phyloP scores from a whole-genome alignment of 495 filamentous ascomycete species.

The Annulohypoxylon stygium region DNA sequence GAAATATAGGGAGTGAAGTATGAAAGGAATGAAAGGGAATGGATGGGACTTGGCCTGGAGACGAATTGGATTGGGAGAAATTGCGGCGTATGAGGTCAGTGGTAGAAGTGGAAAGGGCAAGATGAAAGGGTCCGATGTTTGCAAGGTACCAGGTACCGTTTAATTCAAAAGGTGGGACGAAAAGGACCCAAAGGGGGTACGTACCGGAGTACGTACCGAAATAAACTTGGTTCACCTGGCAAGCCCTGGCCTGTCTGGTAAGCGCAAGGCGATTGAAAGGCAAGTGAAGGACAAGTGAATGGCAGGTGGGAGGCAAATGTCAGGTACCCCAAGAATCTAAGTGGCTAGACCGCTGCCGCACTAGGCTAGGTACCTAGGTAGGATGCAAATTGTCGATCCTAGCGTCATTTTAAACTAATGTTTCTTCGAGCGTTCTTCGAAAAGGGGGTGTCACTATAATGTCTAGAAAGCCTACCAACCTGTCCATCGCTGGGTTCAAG shows the following conservation, averaged over 20 bases:
- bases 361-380: slow-evolving; percentile 27
- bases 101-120: slow-evolving; percentile 18
- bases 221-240: slow-evolving; percentile 19
- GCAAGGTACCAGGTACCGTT: slow-evolving; percentile 31
- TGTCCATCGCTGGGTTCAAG: too few species aligned
- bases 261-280: neutral
- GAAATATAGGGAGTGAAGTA: slow-evolving; percentile 53
- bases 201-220: slow-evolving; percentile 42
- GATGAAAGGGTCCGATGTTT: slow-evolving; percentile 44
- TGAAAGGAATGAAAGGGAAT: slow-evolving; percentile 45
- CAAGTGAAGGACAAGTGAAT: neutral
- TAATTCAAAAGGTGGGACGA: slow-evolving; percentile 7
- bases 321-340: slow-evolving; percentile 35
- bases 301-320: neutral
- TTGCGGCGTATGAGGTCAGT: slow-evolving; percentile 33
- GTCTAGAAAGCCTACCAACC: neutral
- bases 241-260: neutral
- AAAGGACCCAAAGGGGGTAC: slow-evolving; percentile 17
- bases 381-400: slow-evolving; percentile 45
- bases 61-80: slow-evolving; percentile 25
- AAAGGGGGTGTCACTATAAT: slow-evolving; percentile 34
- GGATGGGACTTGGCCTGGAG: slow-evolving; percentile 27
- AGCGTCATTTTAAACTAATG: slow-evolving; percentile 42
- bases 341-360: slow-evolving; percentile 34
- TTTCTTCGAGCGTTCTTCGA: slow-evolving; percentile 7